Evolutionary conservation across 2,329 filamentous ascomycete species (phyloP).

Genomic region (Botryotinia narcissicola): DNA sequence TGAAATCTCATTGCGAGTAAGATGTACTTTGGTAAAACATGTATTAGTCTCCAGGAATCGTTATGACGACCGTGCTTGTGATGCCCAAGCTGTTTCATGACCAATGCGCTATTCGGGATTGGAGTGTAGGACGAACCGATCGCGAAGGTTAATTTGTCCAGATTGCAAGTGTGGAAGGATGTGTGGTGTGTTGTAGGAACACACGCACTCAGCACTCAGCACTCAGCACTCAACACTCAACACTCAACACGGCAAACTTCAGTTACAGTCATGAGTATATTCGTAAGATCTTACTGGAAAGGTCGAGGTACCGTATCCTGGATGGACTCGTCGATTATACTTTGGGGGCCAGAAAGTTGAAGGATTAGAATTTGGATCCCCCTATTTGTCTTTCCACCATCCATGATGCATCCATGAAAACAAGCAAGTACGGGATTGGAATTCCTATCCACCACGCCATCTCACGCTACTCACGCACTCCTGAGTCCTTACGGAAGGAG

Average conservation of each 20-base stretch:
- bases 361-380: conserved; percentile 1
- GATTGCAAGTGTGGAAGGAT: background rate
- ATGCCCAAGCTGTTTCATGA: conserved; percentile 16
- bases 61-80: conserved; percentile 4
- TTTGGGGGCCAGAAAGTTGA: background rate
- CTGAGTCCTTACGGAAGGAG: background rate
- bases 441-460: background rate
- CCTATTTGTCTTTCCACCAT: background rate
- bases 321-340: background rate
- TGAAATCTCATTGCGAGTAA: background rate
- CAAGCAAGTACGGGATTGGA: background rate
- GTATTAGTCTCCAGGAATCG: conserved; percentile 20
- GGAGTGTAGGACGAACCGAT: conserved; percentile 12
- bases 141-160: conserved; percentile 6
- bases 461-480: conserved; percentile 4
- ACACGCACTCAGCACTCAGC: background rate
- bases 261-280: background rate
- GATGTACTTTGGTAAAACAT: background rate
- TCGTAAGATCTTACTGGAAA: background rate
- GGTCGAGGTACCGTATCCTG: background rate
- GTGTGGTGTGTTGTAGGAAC: background rate
- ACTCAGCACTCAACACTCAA: background rate
- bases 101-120: conserved; percentile 4
- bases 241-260: background rate
- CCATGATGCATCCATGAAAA: too few relatives aligned